Percentiles rank a stretch among this genome's conserved stretches.
These are phyloP conservation scores for Picea abies DNA, from an alignment of 83 land plant species.

Conservation along the genomic window DNA sequence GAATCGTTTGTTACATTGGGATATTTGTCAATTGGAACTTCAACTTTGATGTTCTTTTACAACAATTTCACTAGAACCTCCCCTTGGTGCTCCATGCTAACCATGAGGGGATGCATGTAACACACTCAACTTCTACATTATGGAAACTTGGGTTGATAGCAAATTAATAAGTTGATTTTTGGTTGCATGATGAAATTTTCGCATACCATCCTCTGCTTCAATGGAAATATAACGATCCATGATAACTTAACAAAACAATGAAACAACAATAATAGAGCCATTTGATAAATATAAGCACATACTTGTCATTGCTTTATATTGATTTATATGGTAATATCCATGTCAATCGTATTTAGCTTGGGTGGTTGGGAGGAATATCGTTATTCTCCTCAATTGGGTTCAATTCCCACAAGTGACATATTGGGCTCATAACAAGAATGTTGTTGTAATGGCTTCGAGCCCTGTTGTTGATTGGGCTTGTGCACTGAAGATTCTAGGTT, in stretches of 20 bases:
- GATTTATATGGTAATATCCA: no score
- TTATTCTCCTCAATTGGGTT: no score
- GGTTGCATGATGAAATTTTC: not conserved
- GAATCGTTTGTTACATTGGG: conserved; percentile 49
- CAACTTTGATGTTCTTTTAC: conserved; percentile 86
- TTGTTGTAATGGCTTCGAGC: no score
- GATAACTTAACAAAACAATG: no score
- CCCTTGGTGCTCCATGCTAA: conserved; percentile 64
- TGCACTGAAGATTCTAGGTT: no score
- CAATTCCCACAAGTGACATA: no score
- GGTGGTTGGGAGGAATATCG: no score
- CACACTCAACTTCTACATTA: conserved; percentile 43
- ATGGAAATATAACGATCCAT: not conserved
- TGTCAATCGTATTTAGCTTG: no score
- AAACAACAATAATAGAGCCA: not conserved
- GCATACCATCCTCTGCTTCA: not conserved
- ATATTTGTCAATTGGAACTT: conserved; percentile 85
- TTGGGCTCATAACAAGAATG: no score
- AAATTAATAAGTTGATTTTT: not conserved
- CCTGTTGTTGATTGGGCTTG: no score
- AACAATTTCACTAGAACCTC: conserved; percentile 68
- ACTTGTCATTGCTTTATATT: not conserved
- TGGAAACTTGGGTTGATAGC: not conserved
- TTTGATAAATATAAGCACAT: not conserved
- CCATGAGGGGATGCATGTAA: conserved; percentile 49